Evolutionary conservation across 2,329 filamentous ascomycete species (phyloP), one percentile per base, ranked within the genome.

Genomic region (Aspergillus nomiae): DNA sequence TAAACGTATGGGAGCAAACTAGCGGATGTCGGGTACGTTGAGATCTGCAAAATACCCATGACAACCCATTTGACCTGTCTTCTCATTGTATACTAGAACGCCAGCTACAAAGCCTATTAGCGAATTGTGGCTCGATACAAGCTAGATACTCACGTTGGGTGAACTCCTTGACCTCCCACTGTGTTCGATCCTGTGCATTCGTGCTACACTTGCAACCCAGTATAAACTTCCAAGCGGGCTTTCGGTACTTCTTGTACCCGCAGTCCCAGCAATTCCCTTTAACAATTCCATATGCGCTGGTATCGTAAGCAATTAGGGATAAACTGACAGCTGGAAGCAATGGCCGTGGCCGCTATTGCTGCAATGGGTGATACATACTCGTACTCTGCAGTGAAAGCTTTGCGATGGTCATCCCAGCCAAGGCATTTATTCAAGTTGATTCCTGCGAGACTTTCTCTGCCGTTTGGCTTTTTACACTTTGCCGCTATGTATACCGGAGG

Each of bases 261-360:
- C 38, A 41, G 16, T 41, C 19, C 38, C 38, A n/a, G 38, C 16
- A 41, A 19, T 41, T 16, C 1, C 16, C 38, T 19, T 8, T 41
- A 9, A 16, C 16, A 10, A 41, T 41, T 41, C 38, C 38, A 10
- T 41, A 14, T 9, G 16, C 7, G 16, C 38, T 41, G 38, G 38
- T 7, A 8, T 10, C 3, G 16, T n/a, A 19, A 41, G 8, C 8
- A 16, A 10, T 19, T 41, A 4, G 38, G 7, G n/a, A n/a, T 10
- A 19, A n/a, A 16, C 8, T 9, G 6, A 19, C 9, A 16, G 16
- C 5, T 8, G 9, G 1, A 8, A n/a, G 32, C 3, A 41, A 9
- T 3, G 7, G 16, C 16, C 38, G 0, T 36, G 12, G 5, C 12
- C 14, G 16, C 2, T 1, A 16, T 5, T 9, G 7, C 0, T 10